Conservation (phyloP, 2,329 filamentous ascomycete genomes). For the Aspergillus brasiliensis region DNA sequence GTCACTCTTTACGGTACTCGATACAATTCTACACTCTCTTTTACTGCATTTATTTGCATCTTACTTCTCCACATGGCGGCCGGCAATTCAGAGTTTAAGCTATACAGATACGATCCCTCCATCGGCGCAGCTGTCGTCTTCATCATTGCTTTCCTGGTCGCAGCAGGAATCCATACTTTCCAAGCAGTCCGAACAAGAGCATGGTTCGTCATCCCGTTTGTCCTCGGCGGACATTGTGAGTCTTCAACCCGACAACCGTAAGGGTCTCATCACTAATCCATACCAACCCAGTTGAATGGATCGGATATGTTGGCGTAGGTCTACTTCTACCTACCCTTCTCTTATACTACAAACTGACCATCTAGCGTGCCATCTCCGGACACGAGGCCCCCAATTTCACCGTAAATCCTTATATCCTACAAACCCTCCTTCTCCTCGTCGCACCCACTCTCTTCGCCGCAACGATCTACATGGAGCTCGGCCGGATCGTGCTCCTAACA, state of each 20-base stretch:
- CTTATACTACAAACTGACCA: neutral
- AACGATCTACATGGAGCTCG: constrained; percentile 12
- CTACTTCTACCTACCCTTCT: too few species aligned
- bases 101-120: constrained; percentile 6
- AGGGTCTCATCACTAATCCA: too few species aligned
- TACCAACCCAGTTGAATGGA: too few species aligned
- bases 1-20: too few species aligned
- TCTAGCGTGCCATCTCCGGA: neutral
- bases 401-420: neutral
- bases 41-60: too few species aligned
- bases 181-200: neutral
- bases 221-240: constrained; percentile 2
- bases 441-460: constrained; percentile 8
- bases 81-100: too few species aligned
- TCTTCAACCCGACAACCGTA: neutral
- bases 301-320: too few species aligned
- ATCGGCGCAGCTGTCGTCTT: constrained; percentile 2
- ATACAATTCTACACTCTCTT: too few species aligned
- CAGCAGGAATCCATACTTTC: neutral
- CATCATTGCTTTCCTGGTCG: neutral
- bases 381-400: neutral
- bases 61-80: too few species aligned
- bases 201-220: neutral
- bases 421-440: constrained; percentile 10
- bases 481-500: neutral